Conservation (phyloP, 164 flowering plant species). For the Buxus sempervirens region DNA sequence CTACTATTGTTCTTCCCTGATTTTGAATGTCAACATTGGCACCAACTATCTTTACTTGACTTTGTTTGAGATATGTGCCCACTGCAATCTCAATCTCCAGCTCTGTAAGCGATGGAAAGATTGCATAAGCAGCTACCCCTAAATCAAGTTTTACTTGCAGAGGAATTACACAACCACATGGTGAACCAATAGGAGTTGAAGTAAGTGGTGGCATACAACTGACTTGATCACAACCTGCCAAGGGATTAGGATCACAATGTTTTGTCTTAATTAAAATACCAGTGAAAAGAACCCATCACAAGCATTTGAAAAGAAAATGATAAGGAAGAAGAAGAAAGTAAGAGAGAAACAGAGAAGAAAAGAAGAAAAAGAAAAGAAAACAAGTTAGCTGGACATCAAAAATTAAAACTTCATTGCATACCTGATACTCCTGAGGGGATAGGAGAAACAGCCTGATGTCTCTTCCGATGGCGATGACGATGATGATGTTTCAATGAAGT, state of each 20-base stretch:
- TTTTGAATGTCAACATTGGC: slow-evolving; percentile 73
- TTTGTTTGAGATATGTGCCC: slow-evolving; percentile 79
- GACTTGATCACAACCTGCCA: slow-evolving; percentile 79
- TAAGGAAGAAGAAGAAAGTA: too few relatives aligned
- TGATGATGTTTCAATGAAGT: slow-evolving; percentile 35
- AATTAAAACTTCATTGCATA: slow-evolving; percentile 16
- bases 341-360: too few relatives aligned
- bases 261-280: not conserved
- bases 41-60: slow-evolving; percentile 91
- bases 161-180: slow-evolving; percentile 93
- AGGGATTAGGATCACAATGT: slow-evolving; percentile 4
- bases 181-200: slow-evolving; percentile 78
- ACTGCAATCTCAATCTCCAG: slow-evolving; percentile 86
- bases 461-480: slow-evolving; percentile 37
- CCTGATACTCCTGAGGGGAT: slow-evolving; percentile 43
- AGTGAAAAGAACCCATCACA: not conserved
- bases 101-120: slow-evolving; percentile 76
- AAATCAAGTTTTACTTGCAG: slow-evolving; percentile 84
- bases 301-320: not conserved
- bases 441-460: slow-evolving; percentile 42
- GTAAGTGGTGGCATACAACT: slow-evolving; percentile 73
- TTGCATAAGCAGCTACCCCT: slow-evolving; percentile 57
- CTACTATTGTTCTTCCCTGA: slow-evolving; percentile 78
- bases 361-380: not conserved
- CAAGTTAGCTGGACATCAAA: not conserved